Base-by-base conservation (phyloP, 805 yeast species). In the Kuraishia cidri region DNA sequence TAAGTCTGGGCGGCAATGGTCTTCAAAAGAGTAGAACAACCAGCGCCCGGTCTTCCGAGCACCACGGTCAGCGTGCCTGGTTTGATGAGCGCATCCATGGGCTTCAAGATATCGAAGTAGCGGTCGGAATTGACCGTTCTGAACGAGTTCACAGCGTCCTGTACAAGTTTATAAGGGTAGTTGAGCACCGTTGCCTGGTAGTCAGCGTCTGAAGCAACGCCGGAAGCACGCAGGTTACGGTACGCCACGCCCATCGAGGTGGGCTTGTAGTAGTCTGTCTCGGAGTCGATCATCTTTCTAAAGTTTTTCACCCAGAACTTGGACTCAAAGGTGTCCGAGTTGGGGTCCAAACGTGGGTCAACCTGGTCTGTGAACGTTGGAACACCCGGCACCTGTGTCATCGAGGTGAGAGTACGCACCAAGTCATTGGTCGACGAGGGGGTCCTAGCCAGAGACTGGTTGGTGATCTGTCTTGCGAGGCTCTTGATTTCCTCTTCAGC, bases 41-140 rank as follows among this genome's bases (percentile, higher is more conserved):
- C 86, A n/a, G 85, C 73, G 46, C 90, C 90, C 1, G 90, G 90
- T 54, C 88, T 69, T 36, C 92, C 90, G 29, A 81, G 59, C 8
- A 81, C 86, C 31, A 79, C 80, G 6, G 80, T 68, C 30, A 79
- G 58, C 39, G 76, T 78, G 30, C 85, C 85, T 3, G 83, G 76
- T 32, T 58, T 58, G 35, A 76, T 60, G 4, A 69, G 33, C 13
- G 78, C 85, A 45, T 77, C 82, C 81, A 76, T 75, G 21, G 79
- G 66, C 48, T 75, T 76, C 50, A 72, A 60, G 40, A 72, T 77
- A 38, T 69, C 71, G 40, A 71, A 74, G 36, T 47, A 56, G 38
- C 60, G 45, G 24, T 33, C 29, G 22, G 54, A 43, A 37, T 28
- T 36, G 26, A 38, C 57, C 39, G 46, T 44, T n/a, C n/a, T n/a